Evolutionary conservation across 495 filamentous ascomycete species (phyloP).

Genomic region (Rhizodiscina lignyota): DNA sequence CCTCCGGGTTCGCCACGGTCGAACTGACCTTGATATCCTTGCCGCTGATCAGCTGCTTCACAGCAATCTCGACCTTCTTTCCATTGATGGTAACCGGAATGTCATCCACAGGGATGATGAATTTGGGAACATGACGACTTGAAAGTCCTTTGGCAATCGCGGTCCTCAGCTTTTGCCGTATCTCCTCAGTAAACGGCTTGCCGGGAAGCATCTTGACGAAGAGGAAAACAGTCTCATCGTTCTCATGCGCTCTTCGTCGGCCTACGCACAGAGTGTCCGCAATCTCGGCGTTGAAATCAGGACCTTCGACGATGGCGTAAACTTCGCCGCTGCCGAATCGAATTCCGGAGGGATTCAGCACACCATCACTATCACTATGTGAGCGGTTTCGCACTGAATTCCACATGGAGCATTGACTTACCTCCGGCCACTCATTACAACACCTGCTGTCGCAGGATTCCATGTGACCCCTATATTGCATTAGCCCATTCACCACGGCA

Average conservation of each 20-base stretch:
- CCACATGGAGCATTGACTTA: neutral
- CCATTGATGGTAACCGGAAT: conserved; percentile 1
- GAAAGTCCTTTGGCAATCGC: conserved; percentile 1
- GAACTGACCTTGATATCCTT: neutral
- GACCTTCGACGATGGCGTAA: conserved; percentile 1
- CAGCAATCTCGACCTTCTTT: conserved; percentile 2
- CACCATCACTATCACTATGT: conserved; percentile 2
- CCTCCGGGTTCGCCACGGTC: conserved; percentile 1
- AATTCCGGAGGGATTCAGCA: conserved; percentile 3
- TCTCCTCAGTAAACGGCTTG: neutral
- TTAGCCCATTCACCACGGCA: no score
- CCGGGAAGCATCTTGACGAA: conserved; percentile 1
- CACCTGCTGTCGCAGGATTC: conserved; percentile 1
- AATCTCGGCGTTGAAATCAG: neutral
- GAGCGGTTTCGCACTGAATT: neutral
- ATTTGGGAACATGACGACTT: conserved; percentile 2
- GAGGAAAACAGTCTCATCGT: conserved; percentile 2
- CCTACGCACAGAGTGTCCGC: conserved; percentile 3
- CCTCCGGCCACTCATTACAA: neutral
- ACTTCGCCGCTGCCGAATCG: conserved; percentile 4
- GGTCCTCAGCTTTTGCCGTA: neutral
- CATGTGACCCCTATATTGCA: no score
- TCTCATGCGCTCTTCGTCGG: conserved; percentile 1
- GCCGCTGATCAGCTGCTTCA: conserved; percentile 1
- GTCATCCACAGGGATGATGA: conserved; percentile 1